A percentile compares a stretch with the other conserved stretches of the same genome.
Evolutionary conservation across 371 early-diverging fungal species (phyloP).

Genomic region (Mucor velutinosus): DNA sequence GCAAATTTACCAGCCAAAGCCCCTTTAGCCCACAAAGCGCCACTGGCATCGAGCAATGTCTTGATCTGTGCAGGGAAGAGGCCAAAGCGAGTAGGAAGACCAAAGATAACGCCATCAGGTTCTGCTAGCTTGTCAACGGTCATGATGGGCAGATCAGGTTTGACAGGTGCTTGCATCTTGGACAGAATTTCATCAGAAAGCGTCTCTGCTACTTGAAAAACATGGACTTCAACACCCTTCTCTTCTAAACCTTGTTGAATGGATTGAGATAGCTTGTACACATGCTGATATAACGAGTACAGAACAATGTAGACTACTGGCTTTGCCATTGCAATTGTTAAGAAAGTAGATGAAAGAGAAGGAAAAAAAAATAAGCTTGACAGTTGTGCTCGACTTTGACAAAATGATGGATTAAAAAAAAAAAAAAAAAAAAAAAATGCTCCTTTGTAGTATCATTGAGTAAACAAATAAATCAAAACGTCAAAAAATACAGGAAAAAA

Average conservation of each 20-base stretch:
- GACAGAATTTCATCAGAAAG: constrained; percentile 62
- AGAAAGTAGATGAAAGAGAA: not conserved
- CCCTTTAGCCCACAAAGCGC: constrained; percentile 70
- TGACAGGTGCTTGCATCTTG: constrained; percentile 73
- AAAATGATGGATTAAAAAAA: not conserved
- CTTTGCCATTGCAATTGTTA: not conserved
- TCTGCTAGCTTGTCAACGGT: constrained; percentile 56
- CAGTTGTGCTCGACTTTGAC: not conserved
- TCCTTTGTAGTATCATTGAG: not conserved
- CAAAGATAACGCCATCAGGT: constrained; percentile 81
- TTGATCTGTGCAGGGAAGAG: constrained; percentile 76
- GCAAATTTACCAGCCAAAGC: constrained; percentile 71
- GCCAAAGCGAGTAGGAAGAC: constrained; percentile 64
- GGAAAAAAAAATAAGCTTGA: not conserved
- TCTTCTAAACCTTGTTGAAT: constrained; percentile 44
- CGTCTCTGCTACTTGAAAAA: constrained; percentile 56
- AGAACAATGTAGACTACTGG: constrained; percentile 56
- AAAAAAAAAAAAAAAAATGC: not conserved
- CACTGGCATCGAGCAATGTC: constrained; percentile 70
- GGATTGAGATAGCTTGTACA: constrained; percentile 65
- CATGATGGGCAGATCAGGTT: constrained; percentile 65
- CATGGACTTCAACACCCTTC: not conserved
- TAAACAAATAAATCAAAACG: not conserved
- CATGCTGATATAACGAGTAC: constrained; percentile 78
- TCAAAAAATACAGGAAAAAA: constrained; percentile 5